Conservation (phyloP, 2,329 filamentous ascomycete genomes). For the Onygena corvina region DNA sequence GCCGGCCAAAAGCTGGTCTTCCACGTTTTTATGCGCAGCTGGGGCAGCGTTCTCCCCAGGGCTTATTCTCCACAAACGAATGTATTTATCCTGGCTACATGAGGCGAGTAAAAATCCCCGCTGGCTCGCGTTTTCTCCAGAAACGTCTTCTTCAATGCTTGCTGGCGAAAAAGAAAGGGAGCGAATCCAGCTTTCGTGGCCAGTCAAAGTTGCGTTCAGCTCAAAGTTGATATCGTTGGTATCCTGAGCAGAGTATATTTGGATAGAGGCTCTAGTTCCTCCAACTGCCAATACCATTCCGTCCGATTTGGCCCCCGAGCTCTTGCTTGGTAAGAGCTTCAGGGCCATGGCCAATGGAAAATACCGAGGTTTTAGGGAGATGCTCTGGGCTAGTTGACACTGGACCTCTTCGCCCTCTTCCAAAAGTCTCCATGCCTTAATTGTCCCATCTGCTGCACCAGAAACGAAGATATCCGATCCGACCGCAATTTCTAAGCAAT, state of each 20-base stretch:
- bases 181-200: constrained; percentile 91
- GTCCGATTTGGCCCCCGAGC: constrained; percentile 24
- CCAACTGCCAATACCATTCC: constrained; percentile 62
- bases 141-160: background rate
- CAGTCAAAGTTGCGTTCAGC: constrained; percentile 63
- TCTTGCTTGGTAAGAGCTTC: constrained; percentile 41
- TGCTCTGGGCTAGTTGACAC: constrained; percentile 51
- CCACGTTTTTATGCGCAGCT: constrained; percentile 18
- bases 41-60: constrained; percentile 49
- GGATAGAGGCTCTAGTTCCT: constrained; percentile 70
- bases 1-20: constrained; percentile 27
- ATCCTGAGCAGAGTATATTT: constrained; percentile 56
- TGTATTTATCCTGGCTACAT: constrained; percentile 94
- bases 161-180: constrained; percentile 62
- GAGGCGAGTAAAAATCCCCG: constrained; percentile 75
- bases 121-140: constrained; percentile 41
- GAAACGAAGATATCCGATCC: constrained; percentile 42
- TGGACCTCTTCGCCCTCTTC: constrained; percentile 23
- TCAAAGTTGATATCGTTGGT: constrained; percentile 44
- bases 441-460: constrained; percentile 50
- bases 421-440: constrained; percentile 56
- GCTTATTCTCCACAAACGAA: constrained; percentile 82
- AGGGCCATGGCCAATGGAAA: constrained; percentile 71
- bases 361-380: constrained; percentile 62
- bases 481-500: constrained; percentile 44